phyloP scores from a whole-genome alignment of 148 eudicot genomes.

The Heliamphora exappendiculata region DNA sequence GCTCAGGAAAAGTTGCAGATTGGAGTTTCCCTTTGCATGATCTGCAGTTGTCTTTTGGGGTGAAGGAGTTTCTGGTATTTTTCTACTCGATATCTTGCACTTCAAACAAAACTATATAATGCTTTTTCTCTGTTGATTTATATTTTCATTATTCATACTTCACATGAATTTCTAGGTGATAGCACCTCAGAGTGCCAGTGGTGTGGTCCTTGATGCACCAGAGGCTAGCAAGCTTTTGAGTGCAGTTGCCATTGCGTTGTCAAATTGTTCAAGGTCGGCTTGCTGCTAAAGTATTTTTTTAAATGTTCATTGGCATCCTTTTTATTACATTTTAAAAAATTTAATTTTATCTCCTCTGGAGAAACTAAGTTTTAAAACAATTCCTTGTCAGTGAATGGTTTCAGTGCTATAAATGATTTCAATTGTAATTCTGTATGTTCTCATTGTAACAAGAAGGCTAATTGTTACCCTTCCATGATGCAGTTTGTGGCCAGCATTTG shows the following conservation, averaged over 20 bases:
- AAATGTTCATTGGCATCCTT: not conserved
- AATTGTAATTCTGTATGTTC: not conserved
- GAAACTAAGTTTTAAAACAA: not conserved
- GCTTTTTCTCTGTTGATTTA: not conserved
- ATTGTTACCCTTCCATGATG: conserved; percentile 9
- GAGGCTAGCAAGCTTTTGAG: conserved; percentile 98
- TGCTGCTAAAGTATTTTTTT: conserved; percentile 6
- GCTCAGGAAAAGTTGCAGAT: conserved; percentile 43
- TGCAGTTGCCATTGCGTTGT: conserved; percentile 92
- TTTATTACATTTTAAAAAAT: no score
- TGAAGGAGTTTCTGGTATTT: conserved; percentile 75
- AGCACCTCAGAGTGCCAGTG: conserved; percentile 91
- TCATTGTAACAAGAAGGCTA: not conserved
- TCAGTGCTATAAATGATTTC: not conserved
- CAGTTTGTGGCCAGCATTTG: conserved; percentile 98
- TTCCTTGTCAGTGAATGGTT: not conserved
- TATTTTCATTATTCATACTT: not conserved
- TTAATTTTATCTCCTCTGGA: not conserved
- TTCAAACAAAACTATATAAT: not conserved
- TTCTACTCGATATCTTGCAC: not conserved
- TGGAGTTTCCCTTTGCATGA: conserved; percentile 70
- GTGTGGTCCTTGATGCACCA: conserved; percentile 87
- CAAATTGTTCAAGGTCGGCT: conserved; percentile 77
- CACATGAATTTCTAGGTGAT: conserved; percentile 46
- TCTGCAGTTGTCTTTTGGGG: conserved; percentile 88